phyloP scores from a whole-genome alignment of 2,329 filamentous ascomycete species.

The Albophoma yamanashiensis region DNA sequence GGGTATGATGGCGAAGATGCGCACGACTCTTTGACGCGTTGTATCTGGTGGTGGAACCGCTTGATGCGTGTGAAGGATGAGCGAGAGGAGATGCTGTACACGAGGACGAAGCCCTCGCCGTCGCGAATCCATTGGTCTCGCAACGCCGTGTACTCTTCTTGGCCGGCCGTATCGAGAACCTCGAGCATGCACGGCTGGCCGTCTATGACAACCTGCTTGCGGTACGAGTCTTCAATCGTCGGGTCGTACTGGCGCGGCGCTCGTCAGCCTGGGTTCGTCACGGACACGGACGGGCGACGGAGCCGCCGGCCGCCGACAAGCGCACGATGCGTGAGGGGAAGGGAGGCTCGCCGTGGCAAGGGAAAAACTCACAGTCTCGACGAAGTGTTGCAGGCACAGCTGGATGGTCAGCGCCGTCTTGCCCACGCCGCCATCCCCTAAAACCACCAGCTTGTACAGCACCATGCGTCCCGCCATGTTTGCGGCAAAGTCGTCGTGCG shows the following conservation, averaged over 20 bases:
- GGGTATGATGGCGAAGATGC: slow-evolving; percentile 67
- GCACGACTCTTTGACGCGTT: slow-evolving; percentile 88
- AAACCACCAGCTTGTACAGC: slow-evolving; percentile 89
- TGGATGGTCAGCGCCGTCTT: slow-evolving; percentile 94
- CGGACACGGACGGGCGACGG: not conserved
- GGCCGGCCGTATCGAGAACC: slow-evolving; percentile 91
- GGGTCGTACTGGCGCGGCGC: slow-evolving; percentile 57
- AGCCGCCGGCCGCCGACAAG: not conserved
- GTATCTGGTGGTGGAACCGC: slow-evolving; percentile 93
- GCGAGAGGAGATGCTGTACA: slow-evolving; percentile 96
- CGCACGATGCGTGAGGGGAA: not conserved
- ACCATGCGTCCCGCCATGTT: slow-evolving; percentile 88
- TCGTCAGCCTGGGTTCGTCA: not conserved
- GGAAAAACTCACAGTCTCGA: slow-evolving; percentile 62
- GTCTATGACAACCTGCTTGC: slow-evolving; percentile 88
- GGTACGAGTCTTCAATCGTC: slow-evolving; percentile 80
- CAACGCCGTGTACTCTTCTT: slow-evolving; percentile 96
- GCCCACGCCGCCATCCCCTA: slow-evolving; percentile 87
- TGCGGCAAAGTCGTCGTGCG: slow-evolving; percentile 12
- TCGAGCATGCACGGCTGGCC: slow-evolving; percentile 94
- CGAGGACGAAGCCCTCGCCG: slow-evolving; percentile 92
- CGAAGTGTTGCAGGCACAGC: slow-evolving; percentile 95
- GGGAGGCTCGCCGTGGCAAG: not conserved
- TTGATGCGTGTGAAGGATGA: slow-evolving; percentile 93
- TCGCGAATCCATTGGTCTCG: slow-evolving; percentile 98